phyloP scores from a whole-genome alignment of 257 asterid genomes.

The Haberlea rhodopensis region DNA sequence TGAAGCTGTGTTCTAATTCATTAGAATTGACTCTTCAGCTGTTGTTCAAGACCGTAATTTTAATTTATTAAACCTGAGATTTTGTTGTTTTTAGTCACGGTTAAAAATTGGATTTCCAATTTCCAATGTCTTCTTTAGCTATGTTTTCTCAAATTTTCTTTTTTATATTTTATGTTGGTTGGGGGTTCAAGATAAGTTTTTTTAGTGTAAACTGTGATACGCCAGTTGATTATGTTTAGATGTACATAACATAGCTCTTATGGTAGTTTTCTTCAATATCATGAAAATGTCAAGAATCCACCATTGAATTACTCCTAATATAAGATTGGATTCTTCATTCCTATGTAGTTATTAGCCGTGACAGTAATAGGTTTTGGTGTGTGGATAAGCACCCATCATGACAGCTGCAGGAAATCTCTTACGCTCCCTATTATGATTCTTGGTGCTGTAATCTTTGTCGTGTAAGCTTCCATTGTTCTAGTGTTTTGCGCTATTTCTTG shows the following conservation, averaged over 20 bases:
- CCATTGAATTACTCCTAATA: constrained; percentile 10
- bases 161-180: no score
- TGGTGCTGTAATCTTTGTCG: constrained; percentile 64
- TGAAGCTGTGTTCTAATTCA: constrained; percentile 7
- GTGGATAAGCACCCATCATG: constrained; percentile 85
- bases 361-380: constrained; percentile 76
- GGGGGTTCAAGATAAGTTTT: no score
- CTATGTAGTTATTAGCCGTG: constrained; percentile 59
- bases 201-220: no score
- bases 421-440: constrained; percentile 77
- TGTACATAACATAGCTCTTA: no score
- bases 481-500: not conserved
- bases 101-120: constrained; percentile 1
- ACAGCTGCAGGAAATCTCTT: constrained; percentile 72
- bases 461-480: constrained; percentile 45
- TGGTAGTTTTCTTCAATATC: no score
- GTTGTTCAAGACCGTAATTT: not conserved
- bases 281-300: no score
- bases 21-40: not conserved
- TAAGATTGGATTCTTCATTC: constrained; percentile 15
- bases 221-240: no score
- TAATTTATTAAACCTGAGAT: no score
- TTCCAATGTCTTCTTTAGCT: no score
- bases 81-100: not conserved
- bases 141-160: not conserved